Evolutionary conservation across 2,329 filamentous ascomycete genomes (phyloP).

Genomic region (Ophiostoma perfectum): DNA sequence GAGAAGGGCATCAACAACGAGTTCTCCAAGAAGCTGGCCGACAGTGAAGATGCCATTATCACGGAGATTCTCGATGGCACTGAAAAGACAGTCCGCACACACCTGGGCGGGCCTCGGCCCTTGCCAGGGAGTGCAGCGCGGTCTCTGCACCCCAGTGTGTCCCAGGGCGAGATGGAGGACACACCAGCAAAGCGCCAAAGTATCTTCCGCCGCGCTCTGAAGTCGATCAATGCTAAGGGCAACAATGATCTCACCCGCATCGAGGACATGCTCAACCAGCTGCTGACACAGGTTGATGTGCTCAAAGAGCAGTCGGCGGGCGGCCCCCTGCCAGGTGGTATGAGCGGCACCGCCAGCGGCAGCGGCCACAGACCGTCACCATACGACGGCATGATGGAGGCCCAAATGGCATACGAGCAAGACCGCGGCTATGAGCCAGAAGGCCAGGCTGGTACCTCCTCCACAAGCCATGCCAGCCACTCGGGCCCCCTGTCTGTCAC

Average conservation of each 20-base stretch:
- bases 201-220: conserved; percentile 89
- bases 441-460: conserved; percentile 69
- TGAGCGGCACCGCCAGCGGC: conserved; percentile 29
- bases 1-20: conserved; percentile 82
- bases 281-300: conserved; percentile 86
- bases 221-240: conserved; percentile 81
- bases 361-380: conserved; percentile 50
- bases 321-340: conserved; percentile 25
- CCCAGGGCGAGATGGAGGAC: conserved; percentile 54
- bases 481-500: conserved; percentile 68
- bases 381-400: conserved; percentile 65
- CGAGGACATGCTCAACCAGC: conserved; percentile 84
- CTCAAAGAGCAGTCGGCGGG: conserved; percentile 58
- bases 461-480: conserved; percentile 61
- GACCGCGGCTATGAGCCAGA: conserved; percentile 77
- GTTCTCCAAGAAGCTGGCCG: conserved; percentile 65
- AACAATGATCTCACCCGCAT: conserved; percentile 83
- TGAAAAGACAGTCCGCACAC: conserved; percentile 74
- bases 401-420: conserved; percentile 59
- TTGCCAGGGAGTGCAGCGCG: conserved; percentile 61
- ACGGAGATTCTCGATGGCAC: conserved; percentile 82
- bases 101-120: conserved; percentile 79
- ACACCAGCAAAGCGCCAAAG: conserved; percentile 75
- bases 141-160: conserved; percentile 49
- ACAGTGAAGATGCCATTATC: conserved; percentile 86